Base-by-base conservation (phyloP, 352 stramenopile species). In the Plasmopara halstedii region DNA sequence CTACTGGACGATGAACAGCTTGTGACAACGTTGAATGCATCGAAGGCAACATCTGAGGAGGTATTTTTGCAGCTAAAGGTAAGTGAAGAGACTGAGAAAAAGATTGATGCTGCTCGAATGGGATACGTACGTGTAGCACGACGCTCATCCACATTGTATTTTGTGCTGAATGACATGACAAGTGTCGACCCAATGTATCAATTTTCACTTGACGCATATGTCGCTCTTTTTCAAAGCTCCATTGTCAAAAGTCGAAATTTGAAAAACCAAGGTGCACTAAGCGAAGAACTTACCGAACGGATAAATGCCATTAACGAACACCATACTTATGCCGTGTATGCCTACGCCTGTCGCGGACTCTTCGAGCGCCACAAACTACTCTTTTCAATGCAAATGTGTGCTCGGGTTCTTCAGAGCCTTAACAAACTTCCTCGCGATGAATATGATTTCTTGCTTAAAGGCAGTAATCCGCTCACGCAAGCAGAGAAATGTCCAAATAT, bases 181-280 rank as follows among this genome's bases (percentile, higher is more conserved):
- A 86, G 73, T 21, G 88, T 98, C 1, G 94, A 98, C 39, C 85
- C 93, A 6, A 98, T 98, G 94, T 98, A 98, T 64, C 91, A 98
- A 56, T 98, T 98, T 53, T 97, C 85, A 6, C 65, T 98, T 11
- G 94, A 98, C 35, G 82, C 86, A 1, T 98, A 98, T 51, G 80
- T 97, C 14, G 83, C 89, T 19, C 58, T 98, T 19, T 98, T 98
- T 62, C 88, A 97, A 33, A 70, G 94, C 25, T 97, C 85, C 15
- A 97, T 98, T 38, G 60, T 93, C 11, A 90, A 86, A 44, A 88
- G 70, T 17, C 75, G 83, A 14, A 90, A 69, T 45, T 60, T 90
- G 18, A 86, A 87, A 49, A 88, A 84, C 46, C 80, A 88, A 42
- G 69, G 73, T 14, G 78, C 76, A 4, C 60, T 92, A 3, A 91